Evolutionary conservation across 2,329 filamentous ascomycete genomes (phyloP), one percentile per base, ranked within the genome.

Genomic region (Ilyonectria robusta): DNA sequence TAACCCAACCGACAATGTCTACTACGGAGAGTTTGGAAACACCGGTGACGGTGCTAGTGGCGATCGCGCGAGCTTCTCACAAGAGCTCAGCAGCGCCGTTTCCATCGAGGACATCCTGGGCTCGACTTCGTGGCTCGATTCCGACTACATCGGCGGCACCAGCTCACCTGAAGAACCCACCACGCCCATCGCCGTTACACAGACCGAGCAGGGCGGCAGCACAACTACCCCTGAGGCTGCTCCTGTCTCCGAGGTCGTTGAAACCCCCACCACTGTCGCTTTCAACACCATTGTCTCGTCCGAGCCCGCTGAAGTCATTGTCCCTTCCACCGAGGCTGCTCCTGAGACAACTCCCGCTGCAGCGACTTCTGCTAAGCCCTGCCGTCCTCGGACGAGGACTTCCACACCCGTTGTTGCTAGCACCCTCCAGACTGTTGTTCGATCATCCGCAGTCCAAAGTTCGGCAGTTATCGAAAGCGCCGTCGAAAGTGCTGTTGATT

Each of bases 21-120:
- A 81, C 47, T 91, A 87, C 68, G 86, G 79, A 6, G 89, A 92
- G 81, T 91, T 86, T 72, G 80, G 72, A 26, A 92, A 92, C 77
- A 84, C 83, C 2, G 89, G 90, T 1, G 75, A 79, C 31, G 89
- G 90, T 3, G 82, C 89, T 1, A 77, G 79, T 19, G 88, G 88
- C 0, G 83, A 81, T 0, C 81, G 89, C 56, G 88, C 86, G 15
- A 81, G 78, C 61, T 85, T 83, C 67, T 66, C 80, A 6, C 78
- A 72, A 61, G 77, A 76, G 66, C 73, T 84, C 11, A 59, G 55
- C 4, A 57, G 53, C 9, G 57, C 65, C 4, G 67, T 72, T 0
- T 31, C 48, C 2, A 67, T 72, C 15, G 58, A 44, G 1, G 63
- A 59, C 4, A 59, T 72, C 11, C 44, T 72, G 2, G 61, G 61